phyloP scores from a whole-genome alignment of 2,329 filamentous ascomycete species.

The Lecanoromycetidae sp. region DNA sequence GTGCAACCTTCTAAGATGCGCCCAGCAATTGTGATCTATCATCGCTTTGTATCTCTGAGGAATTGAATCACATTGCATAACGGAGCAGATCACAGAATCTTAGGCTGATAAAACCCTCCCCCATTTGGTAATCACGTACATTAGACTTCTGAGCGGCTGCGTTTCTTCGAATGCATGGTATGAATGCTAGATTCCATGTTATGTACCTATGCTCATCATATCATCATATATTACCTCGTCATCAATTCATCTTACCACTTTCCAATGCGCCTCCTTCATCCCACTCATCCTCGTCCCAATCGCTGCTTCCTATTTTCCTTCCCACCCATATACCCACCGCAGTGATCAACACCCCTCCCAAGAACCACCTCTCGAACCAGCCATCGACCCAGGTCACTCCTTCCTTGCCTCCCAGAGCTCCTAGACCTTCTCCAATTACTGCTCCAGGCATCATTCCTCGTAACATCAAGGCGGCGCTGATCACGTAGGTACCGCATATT shows the following conservation, averaged over 20 bases:
- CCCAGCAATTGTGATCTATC: too few species aligned
- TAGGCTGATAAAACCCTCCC: too few species aligned
- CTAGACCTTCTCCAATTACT: constrained; percentile 63
- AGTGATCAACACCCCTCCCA: constrained; percentile 55
- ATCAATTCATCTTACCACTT: constrained; percentile 57
- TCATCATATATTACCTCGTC: neutral
- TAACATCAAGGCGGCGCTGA: constrained; percentile 64
- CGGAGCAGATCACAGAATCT: too few species aligned
- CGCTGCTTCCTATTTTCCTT: constrained; percentile 42
- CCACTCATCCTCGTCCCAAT: constrained; percentile 46
- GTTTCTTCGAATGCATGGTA: too few species aligned
- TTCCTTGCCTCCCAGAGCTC: constrained; percentile 38
- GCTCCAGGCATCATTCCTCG: constrained; percentile 66
- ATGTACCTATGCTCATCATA: too few species aligned
- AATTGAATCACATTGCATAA: too few species aligned
- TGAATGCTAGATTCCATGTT: too few species aligned
- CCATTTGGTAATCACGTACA: too few species aligned
- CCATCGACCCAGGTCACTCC: constrained; percentile 59
- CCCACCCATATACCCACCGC: constrained; percentile 62
- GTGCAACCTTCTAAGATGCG: too few species aligned
- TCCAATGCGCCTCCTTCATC: constrained; percentile 52
- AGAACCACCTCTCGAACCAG: constrained; percentile 84
- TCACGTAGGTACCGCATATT: constrained; percentile 73
- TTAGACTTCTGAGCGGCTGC: too few species aligned
- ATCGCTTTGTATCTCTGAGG: too few species aligned